Conservation (phyloP, 148 eudicot genomes). For the Rhododendron ferrugineum region DNA sequence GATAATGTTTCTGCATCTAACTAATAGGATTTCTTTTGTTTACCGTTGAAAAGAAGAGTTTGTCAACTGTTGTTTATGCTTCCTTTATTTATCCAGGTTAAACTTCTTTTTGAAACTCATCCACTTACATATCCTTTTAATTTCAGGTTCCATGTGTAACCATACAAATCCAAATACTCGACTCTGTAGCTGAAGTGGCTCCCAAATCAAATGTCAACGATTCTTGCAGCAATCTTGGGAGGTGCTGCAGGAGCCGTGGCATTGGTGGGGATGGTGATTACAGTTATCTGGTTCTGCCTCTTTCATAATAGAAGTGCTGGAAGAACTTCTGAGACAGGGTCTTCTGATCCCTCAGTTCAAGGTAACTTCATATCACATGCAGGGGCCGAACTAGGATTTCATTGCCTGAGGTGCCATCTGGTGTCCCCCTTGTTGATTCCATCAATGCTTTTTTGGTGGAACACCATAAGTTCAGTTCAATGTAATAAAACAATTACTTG, state of each 20-base stretch:
- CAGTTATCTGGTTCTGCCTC: constrained; percentile 60
- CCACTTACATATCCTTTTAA: not conserved
- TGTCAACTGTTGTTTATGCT: constrained; percentile 1
- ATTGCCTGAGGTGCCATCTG: not conserved
- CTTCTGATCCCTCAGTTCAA: constrained; percentile 84
- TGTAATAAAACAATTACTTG: not conserved
- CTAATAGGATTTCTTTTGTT: not conserved
- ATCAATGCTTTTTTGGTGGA: not conserved
- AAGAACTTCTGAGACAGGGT: constrained; percentile 85
- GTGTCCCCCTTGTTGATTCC: not conserved
- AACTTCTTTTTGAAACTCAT: not conserved
- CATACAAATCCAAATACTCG: constrained; percentile 13
- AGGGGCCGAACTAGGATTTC: not conserved
- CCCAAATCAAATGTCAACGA: constrained; percentile 71
- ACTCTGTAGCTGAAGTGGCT: constrained; percentile 43
- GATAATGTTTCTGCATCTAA: not conserved
- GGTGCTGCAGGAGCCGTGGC: constrained; percentile 99
- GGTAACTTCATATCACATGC: constrained; percentile 32
- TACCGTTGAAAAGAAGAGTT: not conserved
- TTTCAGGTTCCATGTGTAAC: constrained; percentile 48
- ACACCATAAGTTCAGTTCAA: not conserved
- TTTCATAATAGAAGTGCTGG: constrained; percentile 43
- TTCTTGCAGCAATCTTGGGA: constrained; percentile 88
- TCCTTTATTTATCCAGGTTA: constrained; percentile 7
- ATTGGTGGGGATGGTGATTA: constrained; percentile 47